These are phyloP conservation scores for Orbilia blumenaviensis DNA, from an alignment of 2,329 filamentous ascomycete genomes.

Conservation along the genomic window DNA sequence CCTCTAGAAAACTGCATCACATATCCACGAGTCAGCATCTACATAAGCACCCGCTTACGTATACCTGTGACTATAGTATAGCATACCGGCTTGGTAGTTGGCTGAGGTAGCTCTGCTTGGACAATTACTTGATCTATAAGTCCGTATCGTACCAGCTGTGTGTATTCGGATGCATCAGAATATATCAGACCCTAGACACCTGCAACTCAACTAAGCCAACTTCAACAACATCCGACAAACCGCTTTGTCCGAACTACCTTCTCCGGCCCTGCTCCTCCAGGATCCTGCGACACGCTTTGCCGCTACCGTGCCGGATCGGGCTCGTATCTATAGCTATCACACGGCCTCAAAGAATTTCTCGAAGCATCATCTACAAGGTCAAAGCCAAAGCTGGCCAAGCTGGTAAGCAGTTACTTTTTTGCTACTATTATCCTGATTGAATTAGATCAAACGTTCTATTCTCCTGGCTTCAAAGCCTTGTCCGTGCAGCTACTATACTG, in stretches of 20 bases:
- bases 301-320: conserved; percentile 9
- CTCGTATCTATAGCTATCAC: background rate
- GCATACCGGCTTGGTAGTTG: too few species aligned
- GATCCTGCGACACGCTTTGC: conserved; percentile 37
- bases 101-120: too few species aligned
- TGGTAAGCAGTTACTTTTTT: background rate
- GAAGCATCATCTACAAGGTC: background rate
- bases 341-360: background rate
- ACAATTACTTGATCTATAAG: too few species aligned
- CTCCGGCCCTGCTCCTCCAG: conserved; percentile 13
- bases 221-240: background rate
- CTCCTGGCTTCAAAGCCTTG: background rate
- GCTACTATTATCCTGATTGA: too few species aligned
- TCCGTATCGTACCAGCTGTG: too few species aligned
- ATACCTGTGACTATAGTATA: too few species aligned
- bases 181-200: background rate
- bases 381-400: too few species aligned
- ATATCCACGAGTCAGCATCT: too few species aligned
- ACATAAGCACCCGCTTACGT: too few species aligned
- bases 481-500: background rate
- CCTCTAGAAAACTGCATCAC: too few species aligned
- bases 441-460: background rate
- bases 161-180: too few species aligned
- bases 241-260: conserved; percentile 14
- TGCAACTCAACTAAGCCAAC: background rate